Base-by-base conservation (phyloP, 202 grass and related monocot genomes). In the Bolboschoenoplectus hybrid region DNA sequence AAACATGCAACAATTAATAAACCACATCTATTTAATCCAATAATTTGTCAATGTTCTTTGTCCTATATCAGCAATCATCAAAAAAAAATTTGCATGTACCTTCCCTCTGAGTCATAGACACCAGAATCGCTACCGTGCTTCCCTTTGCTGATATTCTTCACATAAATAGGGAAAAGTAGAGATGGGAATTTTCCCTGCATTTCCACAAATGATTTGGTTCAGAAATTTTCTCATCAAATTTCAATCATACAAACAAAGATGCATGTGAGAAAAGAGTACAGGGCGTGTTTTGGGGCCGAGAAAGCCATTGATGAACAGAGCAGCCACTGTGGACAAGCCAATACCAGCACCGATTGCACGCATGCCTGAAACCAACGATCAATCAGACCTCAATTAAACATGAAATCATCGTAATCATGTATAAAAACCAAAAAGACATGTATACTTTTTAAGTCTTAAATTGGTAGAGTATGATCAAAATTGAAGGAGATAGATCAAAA, bases 71-170 rank as follows among this genome's bases (percentile, higher is more conserved):
- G 40, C 7, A 63, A 81, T 62, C 1, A n/a, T 5, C 11, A 53
- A 53, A 51, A 19, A 49, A 39, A 72, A 61, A 20, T 11, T 61
- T 61, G 36, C 19, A 67, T 7, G 71, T 92, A 95, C 93, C 91
- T 88, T 84, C 89, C 91, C 49, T 89, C 11, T 36, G 74, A 67
- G 52, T 95, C 89, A 41, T 83, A 91, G 56, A 73, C 85, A 38
- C 85, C 91, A n/a, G 93, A 86, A 85, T 95, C 93, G 68, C 93
- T 91, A 63, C 84, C 73, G 88, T 95, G 93, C 81, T 87, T 92
- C 2, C 44, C 93, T 83, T 52, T 92, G n/a, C 87, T 79, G 63
- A 95, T 91, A 53, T 81, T 82, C 52, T 83, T n/a, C 51, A 92
- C 56, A 72, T 95, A 87, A 68, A 92, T 87, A 68, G 91, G 85